Evolutionary conservation across 164 flowering plant species (phyloP), one percentile per base, ranked within the genome.

Genomic region (Santalum album): DNA sequence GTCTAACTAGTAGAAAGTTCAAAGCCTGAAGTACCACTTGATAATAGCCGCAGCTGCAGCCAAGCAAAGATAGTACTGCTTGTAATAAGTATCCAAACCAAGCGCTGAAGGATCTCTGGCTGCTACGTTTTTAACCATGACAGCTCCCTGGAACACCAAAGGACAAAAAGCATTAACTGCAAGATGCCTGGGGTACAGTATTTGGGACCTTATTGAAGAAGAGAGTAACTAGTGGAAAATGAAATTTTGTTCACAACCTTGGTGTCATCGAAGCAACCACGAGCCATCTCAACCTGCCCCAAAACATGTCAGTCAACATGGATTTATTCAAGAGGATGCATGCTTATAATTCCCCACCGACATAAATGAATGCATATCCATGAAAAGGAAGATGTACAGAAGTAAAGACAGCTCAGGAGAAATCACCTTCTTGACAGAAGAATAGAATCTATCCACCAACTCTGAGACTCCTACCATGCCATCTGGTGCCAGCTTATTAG

Each of bases 201-300:
- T 17, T 54, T 52, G 58, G 42, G 25, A n/a, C 6, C 6, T 43
- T n/a, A 4, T 4, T 5, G 20, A 60, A 19, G 24, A 46, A 18
- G 51, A 26, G 15, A 42, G 29, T 25, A 21, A 54, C n/a, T 3
- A 20, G 42, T 21, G 51, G 47, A 24, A 20, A 35, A 59, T 49
- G 27, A 51, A 24, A 54, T 34, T 46, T 38, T 36, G 59, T 12
- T 52, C 15, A 64, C 15, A 63, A 92, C 99, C 96, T 84, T 89
- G 53, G 97, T 94, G 73, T 94, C 99, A 73, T 94, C 97, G 73
- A 94, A 94, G 75, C 90, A 90, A 62, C 96, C 80, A 50, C 97
- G 96, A 36, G 83, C 72, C 84, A 87, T 71, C 25, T 76, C 69
- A 63, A 79, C 88, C 99, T 92, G 78, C 64, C 68, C 1, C 63